Percentiles rank a stretch among this genome's conserved stretches.
Conservation (phyloP, 1,139 yeast genomes). For the Blastobotrys buckinghamii region DNA sequence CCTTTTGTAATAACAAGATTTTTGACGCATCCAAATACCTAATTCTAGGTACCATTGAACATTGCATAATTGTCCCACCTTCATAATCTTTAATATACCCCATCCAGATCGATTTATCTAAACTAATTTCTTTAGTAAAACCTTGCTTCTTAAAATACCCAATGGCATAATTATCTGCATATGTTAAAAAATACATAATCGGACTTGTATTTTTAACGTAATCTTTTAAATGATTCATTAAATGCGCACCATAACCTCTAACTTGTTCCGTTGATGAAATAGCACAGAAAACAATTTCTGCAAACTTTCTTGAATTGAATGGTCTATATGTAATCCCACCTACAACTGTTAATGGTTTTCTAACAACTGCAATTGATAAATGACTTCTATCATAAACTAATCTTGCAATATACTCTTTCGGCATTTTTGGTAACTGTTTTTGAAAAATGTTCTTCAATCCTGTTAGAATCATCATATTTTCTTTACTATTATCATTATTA, state of each 20-base stretch:
- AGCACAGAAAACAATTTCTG: conserved; percentile 98
- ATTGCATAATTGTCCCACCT: conserved; percentile 98
- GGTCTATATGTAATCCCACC: conserved; percentile 98
- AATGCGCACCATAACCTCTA: conserved; percentile 95
- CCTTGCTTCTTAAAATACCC: conserved; percentile 98
- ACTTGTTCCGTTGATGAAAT: conserved; percentile 97
- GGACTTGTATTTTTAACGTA: conserved; percentile 87
- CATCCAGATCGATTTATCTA: conserved; percentile 89
- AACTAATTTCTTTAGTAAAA: conserved; percentile 86
- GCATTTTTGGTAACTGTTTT: conserved; percentile 97
- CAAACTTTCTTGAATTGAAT: conserved; percentile 82
- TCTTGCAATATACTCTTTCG: conserved; percentile 91
- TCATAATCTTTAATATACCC: conserved; percentile 98
- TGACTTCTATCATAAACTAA: conserved; percentile 93
- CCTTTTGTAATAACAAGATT: conserved; percentile 78
- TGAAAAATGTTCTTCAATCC: conserved; percentile 95
- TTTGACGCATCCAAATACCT: conserved; percentile 87
- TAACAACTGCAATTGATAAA: conserved; percentile 89
- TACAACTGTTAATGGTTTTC: conserved; percentile 89
- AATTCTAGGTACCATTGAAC: conserved; percentile 83
- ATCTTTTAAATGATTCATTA: conserved; percentile 96
- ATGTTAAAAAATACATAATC: conserved; percentile 82
- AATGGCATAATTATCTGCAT: conserved; percentile 97
- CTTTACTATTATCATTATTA: conserved; percentile 84
- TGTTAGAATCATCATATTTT: conserved; percentile 83